These are phyloP conservation scores for Colletotrichum spaethianum DNA, from an alignment of 2,329 filamentous ascomycete genomes.

Conservation along the genomic window DNA sequence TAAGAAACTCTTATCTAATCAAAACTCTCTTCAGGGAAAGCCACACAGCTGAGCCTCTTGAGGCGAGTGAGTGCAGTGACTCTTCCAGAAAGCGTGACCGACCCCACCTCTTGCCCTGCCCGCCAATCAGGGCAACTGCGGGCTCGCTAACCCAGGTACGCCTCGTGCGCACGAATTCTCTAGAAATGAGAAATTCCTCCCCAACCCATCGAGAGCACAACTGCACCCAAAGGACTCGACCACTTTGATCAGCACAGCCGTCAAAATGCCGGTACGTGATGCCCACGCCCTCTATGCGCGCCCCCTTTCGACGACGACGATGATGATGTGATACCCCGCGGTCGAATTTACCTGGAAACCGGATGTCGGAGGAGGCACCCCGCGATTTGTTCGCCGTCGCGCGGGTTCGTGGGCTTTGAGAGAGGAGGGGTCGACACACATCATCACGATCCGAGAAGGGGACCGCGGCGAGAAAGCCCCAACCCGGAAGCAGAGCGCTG, in stretches of 20 bases:
- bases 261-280: slow-evolving; percentile 58
- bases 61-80: slow-evolving; percentile 16
- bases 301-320: slow-evolving; percentile 24
- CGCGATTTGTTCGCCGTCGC: neutral
- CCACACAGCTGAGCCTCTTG: slow-evolving; percentile 18
- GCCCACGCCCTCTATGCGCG: slow-evolving; percentile 4
- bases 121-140: slow-evolving; percentile 40
- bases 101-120: slow-evolving; percentile 33
- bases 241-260: slow-evolving; percentile 53
- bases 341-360: slow-evolving; percentile 9
- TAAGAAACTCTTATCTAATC: slow-evolving; percentile 28
- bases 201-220: slow-evolving; percentile 37
- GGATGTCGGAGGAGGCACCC: neutral
- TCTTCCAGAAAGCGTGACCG: slow-evolving; percentile 36
- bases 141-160: slow-evolving; percentile 38
- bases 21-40: neutral
- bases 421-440: slow-evolving; percentile 32
- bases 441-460: slow-evolving; percentile 21
- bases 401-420: neutral
- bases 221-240: slow-evolving; percentile 49
- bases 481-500: slow-evolving; percentile 27
- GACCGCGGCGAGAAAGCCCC: neutral
- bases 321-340: slow-evolving; percentile 23
- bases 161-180: slow-evolving; percentile 39
- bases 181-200: slow-evolving; percentile 8